Evolutionary conservation across 441 rosid species (phyloP).

Genomic region (Pelargonium fulgidum): DNA sequence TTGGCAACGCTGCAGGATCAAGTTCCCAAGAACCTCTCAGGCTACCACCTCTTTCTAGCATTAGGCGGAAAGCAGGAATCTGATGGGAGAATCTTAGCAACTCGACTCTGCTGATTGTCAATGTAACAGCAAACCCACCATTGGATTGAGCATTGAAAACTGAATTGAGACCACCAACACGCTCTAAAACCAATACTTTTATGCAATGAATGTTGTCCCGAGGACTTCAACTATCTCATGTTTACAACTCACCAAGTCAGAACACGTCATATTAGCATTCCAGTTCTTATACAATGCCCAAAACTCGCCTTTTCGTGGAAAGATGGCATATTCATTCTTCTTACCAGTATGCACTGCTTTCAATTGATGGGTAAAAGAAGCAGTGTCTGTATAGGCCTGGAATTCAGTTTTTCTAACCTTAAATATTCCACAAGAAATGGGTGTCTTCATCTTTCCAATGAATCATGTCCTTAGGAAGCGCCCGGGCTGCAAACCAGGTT

Average conservation of each 20-base stretch:
- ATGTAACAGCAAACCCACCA: slow-evolving; percentile 19
- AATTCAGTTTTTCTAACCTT: slow-evolving; percentile 20
- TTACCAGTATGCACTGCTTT: slow-evolving; percentile 8
- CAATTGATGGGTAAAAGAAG: slow-evolving; percentile 29
- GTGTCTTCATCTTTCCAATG: background rate
- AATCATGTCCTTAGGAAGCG: slow-evolving; percentile 9
- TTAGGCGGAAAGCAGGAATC: slow-evolving; percentile 31
- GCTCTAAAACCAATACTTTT: slow-evolving; percentile 22
- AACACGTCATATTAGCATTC: slow-evolving; percentile 9
- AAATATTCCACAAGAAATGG: slow-evolving; percentile 36
- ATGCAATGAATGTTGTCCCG: slow-evolving; percentile 20
- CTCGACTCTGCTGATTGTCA: slow-evolving; percentile 23
- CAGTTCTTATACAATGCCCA: slow-evolving; percentile 37
- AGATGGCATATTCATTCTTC: slow-evolving; percentile 13
- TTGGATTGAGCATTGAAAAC: slow-evolving; percentile 30
- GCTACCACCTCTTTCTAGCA: slow-evolving; percentile 17
- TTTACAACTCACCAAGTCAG: slow-evolving; percentile 26
- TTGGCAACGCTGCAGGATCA: slow-evolving; percentile 25
- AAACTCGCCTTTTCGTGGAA: slow-evolving; percentile 26
- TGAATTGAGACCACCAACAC: slow-evolving; percentile 19
- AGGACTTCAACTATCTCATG: slow-evolving; percentile 33
- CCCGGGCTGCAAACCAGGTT: slow-evolving; percentile 23
- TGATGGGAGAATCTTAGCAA: slow-evolving; percentile 37
- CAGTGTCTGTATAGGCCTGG: slow-evolving; percentile 11
- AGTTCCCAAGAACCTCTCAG: slow-evolving; percentile 39